Percentiles rank a stretch among this genome's conserved stretches.
These are phyloP conservation scores for Chlamydomonas sp. DNA, from an alignment of 139 green algal species.

Conservation along the genomic window DNA sequence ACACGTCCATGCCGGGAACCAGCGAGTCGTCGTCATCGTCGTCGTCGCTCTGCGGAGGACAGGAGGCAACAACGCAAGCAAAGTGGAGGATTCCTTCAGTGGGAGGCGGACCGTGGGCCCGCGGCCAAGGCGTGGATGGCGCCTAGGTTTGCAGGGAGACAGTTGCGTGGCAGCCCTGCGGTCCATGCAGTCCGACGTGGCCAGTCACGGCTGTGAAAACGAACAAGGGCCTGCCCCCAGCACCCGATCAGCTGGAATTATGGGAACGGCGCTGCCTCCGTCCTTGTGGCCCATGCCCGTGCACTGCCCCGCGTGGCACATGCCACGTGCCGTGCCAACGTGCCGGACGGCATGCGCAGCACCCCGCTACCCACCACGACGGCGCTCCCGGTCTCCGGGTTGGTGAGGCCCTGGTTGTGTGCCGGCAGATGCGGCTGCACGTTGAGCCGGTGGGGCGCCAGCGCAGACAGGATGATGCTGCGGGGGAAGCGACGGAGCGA, in stretches of 20 bases:
- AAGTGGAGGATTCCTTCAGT: no score
- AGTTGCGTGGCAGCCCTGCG: no score
- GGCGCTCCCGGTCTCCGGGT: slow-evolving; percentile 29
- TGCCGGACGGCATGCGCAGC: no score
- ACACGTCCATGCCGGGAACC: slow-evolving; percentile 36
- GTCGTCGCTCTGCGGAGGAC: slow-evolving; percentile 9
- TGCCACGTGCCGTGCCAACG: no score
- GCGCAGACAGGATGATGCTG: slow-evolving; percentile 79
- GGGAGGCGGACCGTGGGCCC: no score
- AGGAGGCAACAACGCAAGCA: no score
- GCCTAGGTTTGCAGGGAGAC: no score
- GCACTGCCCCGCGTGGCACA: no score
- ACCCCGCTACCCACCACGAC: slow-evolving; percentile 30
- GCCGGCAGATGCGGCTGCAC: slow-evolving; percentile 42
- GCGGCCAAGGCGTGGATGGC: no score
- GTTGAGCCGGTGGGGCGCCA: slow-evolving; percentile 79
- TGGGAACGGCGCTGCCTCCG: no score
- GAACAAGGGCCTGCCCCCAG: background rate
- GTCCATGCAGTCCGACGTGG: background rate
- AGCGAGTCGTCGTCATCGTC: slow-evolving; percentile 34
- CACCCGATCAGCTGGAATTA: background rate
- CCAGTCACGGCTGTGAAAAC: background rate
- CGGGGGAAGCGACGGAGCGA: slow-evolving; percentile 14
- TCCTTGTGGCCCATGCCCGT: no score
- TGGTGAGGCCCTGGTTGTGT: background rate